phyloP scores from a whole-genome alignment of 176 grass and related monocot genomes.

The Leersia perrieri region DNA sequence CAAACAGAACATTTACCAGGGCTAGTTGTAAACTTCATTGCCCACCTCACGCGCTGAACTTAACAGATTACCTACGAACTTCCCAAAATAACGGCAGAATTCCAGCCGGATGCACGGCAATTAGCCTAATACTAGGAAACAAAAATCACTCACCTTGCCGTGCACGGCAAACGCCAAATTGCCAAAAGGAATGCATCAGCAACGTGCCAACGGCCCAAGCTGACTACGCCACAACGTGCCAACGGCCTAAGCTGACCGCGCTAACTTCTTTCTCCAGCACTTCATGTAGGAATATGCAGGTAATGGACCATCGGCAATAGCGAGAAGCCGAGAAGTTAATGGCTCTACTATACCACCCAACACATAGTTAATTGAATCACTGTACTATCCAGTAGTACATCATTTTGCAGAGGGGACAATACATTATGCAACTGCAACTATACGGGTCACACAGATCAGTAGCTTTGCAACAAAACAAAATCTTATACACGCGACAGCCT shows the following conservation, averaged over 20 bases:
- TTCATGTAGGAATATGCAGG: too few relatives aligned
- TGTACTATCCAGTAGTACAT: background rate
- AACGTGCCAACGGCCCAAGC: background rate
- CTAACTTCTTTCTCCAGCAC: too few relatives aligned
- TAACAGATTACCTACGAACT: background rate
- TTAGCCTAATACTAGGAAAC: background rate
- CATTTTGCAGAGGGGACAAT: background rate
- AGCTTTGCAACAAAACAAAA: background rate
- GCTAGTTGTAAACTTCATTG: background rate
- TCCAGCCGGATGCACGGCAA: conserved; percentile 29
- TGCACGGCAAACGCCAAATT: conserved; percentile 26
- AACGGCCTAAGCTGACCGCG: too few relatives aligned
- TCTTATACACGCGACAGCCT: background rate
- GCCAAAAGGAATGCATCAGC: background rate
- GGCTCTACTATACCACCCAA: background rate
- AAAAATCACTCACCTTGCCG: conserved; percentile 21
- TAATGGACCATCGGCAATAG: background rate
- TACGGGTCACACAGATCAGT: background rate
- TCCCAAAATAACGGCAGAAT: conserved; percentile 19
- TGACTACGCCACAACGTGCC: background rate
- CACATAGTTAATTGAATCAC: background rate
- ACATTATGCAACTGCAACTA: background rate
- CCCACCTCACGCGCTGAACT: background rate
- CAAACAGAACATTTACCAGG: too few relatives aligned
- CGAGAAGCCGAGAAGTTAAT: background rate